These are phyloP conservation scores for Antrodiella citrinella DNA, from an alignment of 768 basidiomycete species.

Conservation along the genomic window DNA sequence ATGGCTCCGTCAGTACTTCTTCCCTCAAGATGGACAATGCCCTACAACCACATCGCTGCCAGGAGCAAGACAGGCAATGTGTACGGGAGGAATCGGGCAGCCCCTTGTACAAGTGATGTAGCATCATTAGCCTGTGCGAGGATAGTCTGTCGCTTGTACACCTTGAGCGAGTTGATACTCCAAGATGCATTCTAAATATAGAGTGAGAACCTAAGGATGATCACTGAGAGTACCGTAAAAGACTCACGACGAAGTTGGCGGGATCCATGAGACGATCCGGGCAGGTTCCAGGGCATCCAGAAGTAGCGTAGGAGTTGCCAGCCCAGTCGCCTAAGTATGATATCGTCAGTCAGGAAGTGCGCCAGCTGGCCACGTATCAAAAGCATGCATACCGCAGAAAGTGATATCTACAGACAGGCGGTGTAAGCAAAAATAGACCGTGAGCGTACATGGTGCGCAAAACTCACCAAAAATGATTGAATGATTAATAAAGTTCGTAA, in stretches of 20 bases:
- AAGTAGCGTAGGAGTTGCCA: constrained; percentile 70
- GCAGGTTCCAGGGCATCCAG: constrained; percentile 71
- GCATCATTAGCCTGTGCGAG: constrained; percentile 6
- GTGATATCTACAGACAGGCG: constrained; percentile 53
- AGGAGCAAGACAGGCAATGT: no score
- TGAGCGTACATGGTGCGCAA: background rate
- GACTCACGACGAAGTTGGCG: constrained; percentile 58
- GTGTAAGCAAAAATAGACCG: constrained; percentile 13
- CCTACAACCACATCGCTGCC: background rate
- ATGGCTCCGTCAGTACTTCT: background rate
- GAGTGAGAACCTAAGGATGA: background rate
- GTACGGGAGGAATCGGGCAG: no score
- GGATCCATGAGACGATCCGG: constrained; percentile 55
- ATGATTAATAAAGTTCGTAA: constrained; percentile 56
- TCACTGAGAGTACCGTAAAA: background rate
- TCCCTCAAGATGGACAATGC: no score
- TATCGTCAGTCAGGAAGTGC: constrained; percentile 5
- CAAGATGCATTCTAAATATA: constrained; percentile 37
- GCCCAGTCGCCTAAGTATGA: constrained; percentile 67
- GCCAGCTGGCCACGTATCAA: background rate
- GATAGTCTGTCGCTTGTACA: constrained; percentile 55
- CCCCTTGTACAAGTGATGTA: background rate
- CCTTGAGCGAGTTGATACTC: constrained; percentile 73
- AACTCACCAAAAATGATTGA: constrained; percentile 67
- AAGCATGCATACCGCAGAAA: constrained; percentile 53